These are phyloP conservation scores for Trichoderma sp. DNA, from an alignment of 2,329 filamentous ascomycete genomes.

Conservation along the genomic window DNA sequence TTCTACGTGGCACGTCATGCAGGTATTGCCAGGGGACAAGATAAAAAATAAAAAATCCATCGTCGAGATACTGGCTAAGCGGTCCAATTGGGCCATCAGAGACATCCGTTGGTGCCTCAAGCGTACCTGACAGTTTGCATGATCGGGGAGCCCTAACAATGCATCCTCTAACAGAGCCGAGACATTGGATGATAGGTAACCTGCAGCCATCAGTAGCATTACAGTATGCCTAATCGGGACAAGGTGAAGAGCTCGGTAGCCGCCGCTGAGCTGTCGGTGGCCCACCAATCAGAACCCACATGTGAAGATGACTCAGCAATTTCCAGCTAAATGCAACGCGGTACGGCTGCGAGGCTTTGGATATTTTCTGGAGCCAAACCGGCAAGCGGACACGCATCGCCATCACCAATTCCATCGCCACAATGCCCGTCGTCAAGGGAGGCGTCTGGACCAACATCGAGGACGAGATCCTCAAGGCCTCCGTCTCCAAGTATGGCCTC, in stretches of 20 bases:
- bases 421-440: slow-evolving; percentile 72
- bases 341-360: slow-evolving; percentile 20
- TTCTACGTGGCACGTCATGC: slow-evolving; percentile 8
- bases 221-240: background rate
- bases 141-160: background rate
- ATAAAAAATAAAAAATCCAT: background rate
- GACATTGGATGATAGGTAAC: background rate
- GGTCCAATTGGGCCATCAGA: background rate
- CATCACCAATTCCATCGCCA: slow-evolving; percentile 25
- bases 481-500: slow-evolving; percentile 89
- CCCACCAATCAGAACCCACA: background rate
- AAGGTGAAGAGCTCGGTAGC: slow-evolving; percentile 8
- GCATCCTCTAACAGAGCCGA: background rate
- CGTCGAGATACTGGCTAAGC: background rate
- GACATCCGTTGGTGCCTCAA: slow-evolving; percentile 5
- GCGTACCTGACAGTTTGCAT: slow-evolving; percentile 6
- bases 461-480: slow-evolving; percentile 97
- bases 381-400: slow-evolving; percentile 9
- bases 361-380: slow-evolving; percentile 31
- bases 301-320: slow-evolving; percentile 20
- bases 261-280: background rate
- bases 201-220: background rate
- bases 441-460: slow-evolving; percentile 75
- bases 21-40: background rate
- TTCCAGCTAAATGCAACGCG: background rate